A percentile compares a stretch with the other conserved stretches of the same genome.
Conservation (phyloP, 768 basidiomycete genomes). For the Boletus sensibilis region DNA sequence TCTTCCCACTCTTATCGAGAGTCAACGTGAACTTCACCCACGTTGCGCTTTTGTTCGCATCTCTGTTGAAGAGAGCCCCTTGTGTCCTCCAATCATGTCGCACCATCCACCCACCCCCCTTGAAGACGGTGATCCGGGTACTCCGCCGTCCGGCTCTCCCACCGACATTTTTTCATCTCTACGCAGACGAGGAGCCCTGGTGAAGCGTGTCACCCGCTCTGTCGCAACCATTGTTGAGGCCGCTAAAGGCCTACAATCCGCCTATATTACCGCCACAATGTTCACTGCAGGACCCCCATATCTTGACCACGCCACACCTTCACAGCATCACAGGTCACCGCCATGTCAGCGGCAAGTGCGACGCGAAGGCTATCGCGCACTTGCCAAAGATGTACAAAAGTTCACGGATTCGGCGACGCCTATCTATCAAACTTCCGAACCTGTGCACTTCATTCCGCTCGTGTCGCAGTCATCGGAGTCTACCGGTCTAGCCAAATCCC, state of each 20-base stretch:
- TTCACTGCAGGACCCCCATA: conserved; percentile 41
- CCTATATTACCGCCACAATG: conserved; percentile 54
- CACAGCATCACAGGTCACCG: conserved; percentile 15
- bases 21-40: conserved; percentile 37
- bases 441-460: conserved; percentile 43
- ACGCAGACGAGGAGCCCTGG: conserved; percentile 13
- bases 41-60: conserved; percentile 36
- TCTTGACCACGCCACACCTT: conserved; percentile 11
- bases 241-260: conserved; percentile 56
- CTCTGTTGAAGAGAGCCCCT: conserved; percentile 38
- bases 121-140: conserved; percentile 22
- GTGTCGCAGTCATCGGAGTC: conserved; percentile 34
- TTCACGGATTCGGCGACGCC: conserved; percentile 33
- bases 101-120: not conserved
- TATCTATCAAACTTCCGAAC: conserved; percentile 14
- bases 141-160: conserved; percentile 1
- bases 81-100: conserved; percentile 19
- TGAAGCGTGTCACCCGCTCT: conserved; percentile 35
- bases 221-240: conserved; percentile 46
- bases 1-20: conserved; percentile 30
- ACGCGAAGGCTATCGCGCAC: conserved; percentile 45
- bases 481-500: conserved; percentile 26
- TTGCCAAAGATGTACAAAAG: conserved; percentile 40
- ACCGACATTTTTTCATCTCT: not conserved
- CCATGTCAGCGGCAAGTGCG: conserved; percentile 17